Evolutionary conservation across 2,329 filamentous ascomycete species (phyloP).

Genomic region (Hypocreales sp.): DNA sequence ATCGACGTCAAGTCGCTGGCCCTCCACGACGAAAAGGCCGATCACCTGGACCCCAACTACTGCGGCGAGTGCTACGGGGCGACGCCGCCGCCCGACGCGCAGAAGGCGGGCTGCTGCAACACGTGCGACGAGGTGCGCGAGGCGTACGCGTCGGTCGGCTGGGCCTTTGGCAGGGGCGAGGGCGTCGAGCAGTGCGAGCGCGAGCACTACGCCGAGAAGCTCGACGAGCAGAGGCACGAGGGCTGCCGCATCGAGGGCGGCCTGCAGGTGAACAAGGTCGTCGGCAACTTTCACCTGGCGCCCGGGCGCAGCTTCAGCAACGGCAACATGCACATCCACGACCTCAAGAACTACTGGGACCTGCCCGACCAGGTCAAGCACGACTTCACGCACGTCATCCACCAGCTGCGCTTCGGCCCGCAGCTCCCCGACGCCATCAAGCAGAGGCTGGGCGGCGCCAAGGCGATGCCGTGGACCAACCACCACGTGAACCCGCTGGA

Average conservation of each 20-base stretch:
- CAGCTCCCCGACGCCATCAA: conserved; percentile 63
- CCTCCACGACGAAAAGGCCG: conserved; percentile 48
- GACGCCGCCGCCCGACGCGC: conserved; percentile 49
- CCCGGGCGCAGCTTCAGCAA: conserved; percentile 93
- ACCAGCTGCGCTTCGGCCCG: conserved; percentile 83
- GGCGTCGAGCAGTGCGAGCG: conserved; percentile 89
- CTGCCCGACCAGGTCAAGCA: conserved; percentile 53
- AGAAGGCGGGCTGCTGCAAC: conserved; percentile 85
- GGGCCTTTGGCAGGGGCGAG: conserved; percentile 88
- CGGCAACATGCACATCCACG: conserved; percentile 94
- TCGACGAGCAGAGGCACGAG: conserved; percentile 78
- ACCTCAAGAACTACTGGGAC: conserved; percentile 89
- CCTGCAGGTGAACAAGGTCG: conserved; percentile 92
- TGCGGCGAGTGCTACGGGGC: conserved; percentile 92
- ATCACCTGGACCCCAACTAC: conserved; percentile 80
- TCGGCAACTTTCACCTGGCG: conserved; percentile 97
- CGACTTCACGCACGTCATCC: conserved; percentile 79
- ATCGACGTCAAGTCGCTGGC: conserved; percentile 56
- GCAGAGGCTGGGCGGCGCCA: conserved; percentile 39
- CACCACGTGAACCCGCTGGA: conserved; percentile 91
- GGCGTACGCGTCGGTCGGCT: conserved; percentile 77
- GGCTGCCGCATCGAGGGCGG: conserved; percentile 88
- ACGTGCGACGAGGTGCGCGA: conserved; percentile 95
- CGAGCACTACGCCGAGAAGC: conserved; percentile 81
- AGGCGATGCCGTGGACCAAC: conserved; percentile 56